Conservation (phyloP, 148 eudicot species). For the Pouteria glomerata region DNA sequence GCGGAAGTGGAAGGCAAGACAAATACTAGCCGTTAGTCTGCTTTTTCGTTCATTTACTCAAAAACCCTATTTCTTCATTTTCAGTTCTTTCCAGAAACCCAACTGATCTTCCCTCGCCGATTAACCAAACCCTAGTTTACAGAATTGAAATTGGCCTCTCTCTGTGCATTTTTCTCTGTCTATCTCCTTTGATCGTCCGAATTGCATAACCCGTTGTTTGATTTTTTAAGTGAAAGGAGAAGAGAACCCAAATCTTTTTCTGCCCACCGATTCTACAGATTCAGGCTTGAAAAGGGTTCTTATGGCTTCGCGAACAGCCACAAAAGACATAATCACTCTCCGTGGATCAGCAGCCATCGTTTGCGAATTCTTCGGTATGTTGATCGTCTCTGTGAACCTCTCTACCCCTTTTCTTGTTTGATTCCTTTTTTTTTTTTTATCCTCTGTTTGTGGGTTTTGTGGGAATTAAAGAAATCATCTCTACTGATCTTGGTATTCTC, state of each 20-base stretch:
- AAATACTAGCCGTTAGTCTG: conserved; percentile 29
- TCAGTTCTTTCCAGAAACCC: not conserved
- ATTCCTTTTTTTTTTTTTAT: not conserved
- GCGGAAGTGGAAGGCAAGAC: not conserved
- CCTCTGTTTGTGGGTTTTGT: not conserved
- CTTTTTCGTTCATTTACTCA: not conserved
- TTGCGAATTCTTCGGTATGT: conserved; percentile 81
- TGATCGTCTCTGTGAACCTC: not conserved
- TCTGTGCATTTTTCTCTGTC: no score
- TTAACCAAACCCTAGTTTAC: not conserved
- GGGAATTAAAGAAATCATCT: not conserved
- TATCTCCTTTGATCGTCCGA: not conserved
- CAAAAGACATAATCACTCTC: conserved; percentile 92
- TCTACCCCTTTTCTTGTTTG: not conserved
- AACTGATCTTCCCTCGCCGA: not conserved
- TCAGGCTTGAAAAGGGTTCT: not conserved
- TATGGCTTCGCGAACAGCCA: conserved; percentile 78
- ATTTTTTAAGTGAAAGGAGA: not conserved
- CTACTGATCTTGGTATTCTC: conserved; percentile 8
- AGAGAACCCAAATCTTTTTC: no score
- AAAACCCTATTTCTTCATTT: conserved; percentile 4
- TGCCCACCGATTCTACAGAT: not conserved
- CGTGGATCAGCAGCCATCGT: conserved; percentile 94
- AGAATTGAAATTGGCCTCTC: not conserved
- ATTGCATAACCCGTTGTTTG: not conserved